Evolutionary conservation across 768 basidiomycete species (phyloP).

Genomic region (Xerocomus spinulosus): DNA sequence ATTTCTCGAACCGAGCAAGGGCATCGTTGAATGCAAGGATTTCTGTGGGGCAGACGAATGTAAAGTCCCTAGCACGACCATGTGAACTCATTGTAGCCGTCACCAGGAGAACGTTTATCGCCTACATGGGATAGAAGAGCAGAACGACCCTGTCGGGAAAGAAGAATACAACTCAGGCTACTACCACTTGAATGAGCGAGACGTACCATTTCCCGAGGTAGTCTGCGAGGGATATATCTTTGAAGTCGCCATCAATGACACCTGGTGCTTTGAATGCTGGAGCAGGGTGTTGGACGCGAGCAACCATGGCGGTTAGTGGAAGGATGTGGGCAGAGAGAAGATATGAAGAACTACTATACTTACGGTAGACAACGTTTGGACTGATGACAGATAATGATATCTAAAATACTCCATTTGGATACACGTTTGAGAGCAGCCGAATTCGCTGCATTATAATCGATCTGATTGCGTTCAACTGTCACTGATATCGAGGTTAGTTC

Average conservation of each 20-base stretch:
- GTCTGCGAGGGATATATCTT: conserved; percentile 65
- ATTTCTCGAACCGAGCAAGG: conserved; percentile 63
- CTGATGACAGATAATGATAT: background rate
- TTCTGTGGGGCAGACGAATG: conserved; percentile 90
- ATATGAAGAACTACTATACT: too few species aligned
- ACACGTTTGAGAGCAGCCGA: background rate
- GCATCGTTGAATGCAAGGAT: conserved; percentile 94
- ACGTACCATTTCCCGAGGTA: conserved; percentile 77
- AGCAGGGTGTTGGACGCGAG: conserved; percentile 77
- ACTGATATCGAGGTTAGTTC: background rate
- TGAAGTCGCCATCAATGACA: conserved; percentile 73
- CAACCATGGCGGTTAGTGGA: conserved; percentile 30
- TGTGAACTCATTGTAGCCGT: background rate
- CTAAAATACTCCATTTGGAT: background rate
- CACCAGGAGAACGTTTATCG: background rate
- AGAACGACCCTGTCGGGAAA: conserved; percentile 69
- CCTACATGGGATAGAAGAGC: conserved; percentile 91
- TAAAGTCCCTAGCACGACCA: conserved; percentile 61
- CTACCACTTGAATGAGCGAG: background rate
- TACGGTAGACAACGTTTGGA: background rate
- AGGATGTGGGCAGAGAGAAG: background rate
- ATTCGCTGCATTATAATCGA: background rate
- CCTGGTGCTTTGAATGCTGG: conserved; percentile 73
- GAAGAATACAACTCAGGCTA: background rate
- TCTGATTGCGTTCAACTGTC: background rate